phyloP scores from a whole-genome alignment of 495 filamentous ascomycete species.

The Hypoxylon rickii region DNA sequence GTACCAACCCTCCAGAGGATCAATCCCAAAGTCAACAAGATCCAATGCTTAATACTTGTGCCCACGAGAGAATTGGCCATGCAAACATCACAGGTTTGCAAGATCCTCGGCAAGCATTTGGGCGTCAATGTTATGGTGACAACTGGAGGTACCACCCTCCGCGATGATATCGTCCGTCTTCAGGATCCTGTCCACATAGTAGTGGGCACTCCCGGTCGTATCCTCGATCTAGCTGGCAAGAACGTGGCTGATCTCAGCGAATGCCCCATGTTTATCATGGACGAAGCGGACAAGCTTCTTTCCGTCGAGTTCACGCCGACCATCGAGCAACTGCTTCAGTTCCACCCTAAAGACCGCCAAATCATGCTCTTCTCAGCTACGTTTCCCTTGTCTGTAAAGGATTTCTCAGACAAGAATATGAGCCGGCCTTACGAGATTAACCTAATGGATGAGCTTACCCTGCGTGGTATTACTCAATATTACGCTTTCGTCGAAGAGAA shows the following conservation, averaged over 20 bases:
- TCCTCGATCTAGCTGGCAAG: constrained; percentile 93
- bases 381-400: constrained; percentile 93
- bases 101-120: constrained; percentile 94
- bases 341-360: constrained; percentile 94
- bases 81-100: constrained; percentile 98
- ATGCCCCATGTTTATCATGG: constrained; percentile 98
- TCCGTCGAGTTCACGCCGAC: constrained; percentile 96
- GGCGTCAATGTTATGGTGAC: constrained; percentile 99
- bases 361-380: constrained; percentile 99
- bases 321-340: constrained; percentile 90
- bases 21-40: constrained; percentile 93
- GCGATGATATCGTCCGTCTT: constrained; percentile 95
- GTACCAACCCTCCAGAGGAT: constrained; percentile 95
- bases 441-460: constrained; percentile 98
- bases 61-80: constrained; percentile 97
- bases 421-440: constrained; percentile 96
- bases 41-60: constrained; percentile 93
- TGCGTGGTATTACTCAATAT: constrained; percentile 97
- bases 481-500: constrained; percentile 99
- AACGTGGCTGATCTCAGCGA: constrained; percentile 94
- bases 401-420: constrained; percentile 99
- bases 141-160: constrained; percentile 90
- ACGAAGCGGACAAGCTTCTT: constrained; percentile 96
- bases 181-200: constrained; percentile 95
- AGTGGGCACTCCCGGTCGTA: constrained; percentile 94